Conservation (phyloP, 2,329 filamentous ascomycete genomes). For the Fusarium coicis region DNA sequence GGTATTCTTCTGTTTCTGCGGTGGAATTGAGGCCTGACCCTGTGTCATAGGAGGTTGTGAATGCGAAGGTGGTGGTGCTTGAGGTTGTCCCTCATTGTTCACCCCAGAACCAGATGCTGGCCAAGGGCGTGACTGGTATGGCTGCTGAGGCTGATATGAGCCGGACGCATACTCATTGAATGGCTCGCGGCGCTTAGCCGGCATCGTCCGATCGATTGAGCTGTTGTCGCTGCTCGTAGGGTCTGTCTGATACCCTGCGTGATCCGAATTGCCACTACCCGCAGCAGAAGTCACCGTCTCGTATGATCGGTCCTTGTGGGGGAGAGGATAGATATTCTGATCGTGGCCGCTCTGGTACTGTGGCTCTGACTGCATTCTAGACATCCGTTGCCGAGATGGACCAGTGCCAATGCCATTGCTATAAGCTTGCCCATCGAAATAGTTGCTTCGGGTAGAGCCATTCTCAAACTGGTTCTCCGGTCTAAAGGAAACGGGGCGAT, state of each 20-base stretch:
- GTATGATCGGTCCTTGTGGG: slow-evolving; percentile 81
- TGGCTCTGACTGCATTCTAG: slow-evolving; percentile 60
- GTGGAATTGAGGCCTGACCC: slow-evolving; percentile 23
- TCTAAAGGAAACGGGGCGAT: slow-evolving; percentile 54
- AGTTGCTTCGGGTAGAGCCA: slow-evolving; percentile 52
- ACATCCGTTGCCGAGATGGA: slow-evolving; percentile 44
- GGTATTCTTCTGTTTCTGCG: slow-evolving; percentile 46
- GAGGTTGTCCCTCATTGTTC: slow-evolving; percentile 40
- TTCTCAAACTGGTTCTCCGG: slow-evolving; percentile 55
- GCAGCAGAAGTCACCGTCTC: slow-evolving; percentile 86
- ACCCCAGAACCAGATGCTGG: slow-evolving; percentile 51
- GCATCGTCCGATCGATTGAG: slow-evolving; percentile 80
- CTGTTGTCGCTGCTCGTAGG: slow-evolving; percentile 91
- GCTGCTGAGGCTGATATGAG: slow-evolving; percentile 56
- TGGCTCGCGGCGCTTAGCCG: slow-evolving; percentile 64
- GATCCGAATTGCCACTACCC: slow-evolving; percentile 79
- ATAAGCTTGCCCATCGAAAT: slow-evolving; percentile 57
- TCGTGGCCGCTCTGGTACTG: slow-evolving; percentile 53
- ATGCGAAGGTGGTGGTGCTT: slow-evolving; percentile 42
- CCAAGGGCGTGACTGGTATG: slow-evolving; percentile 56
- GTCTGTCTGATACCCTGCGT: slow-evolving; percentile 83
- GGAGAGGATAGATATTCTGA: slow-evolving; percentile 62
- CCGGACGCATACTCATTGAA: slow-evolving; percentile 74
- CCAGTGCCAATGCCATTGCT: slow-evolving; percentile 47
- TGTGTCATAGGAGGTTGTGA: slow-evolving; percentile 37